These are phyloP conservation scores for Aspergillus texensis DNA, from an alignment of 2,329 filamentous ascomycete species.

Conservation along the genomic window DNA sequence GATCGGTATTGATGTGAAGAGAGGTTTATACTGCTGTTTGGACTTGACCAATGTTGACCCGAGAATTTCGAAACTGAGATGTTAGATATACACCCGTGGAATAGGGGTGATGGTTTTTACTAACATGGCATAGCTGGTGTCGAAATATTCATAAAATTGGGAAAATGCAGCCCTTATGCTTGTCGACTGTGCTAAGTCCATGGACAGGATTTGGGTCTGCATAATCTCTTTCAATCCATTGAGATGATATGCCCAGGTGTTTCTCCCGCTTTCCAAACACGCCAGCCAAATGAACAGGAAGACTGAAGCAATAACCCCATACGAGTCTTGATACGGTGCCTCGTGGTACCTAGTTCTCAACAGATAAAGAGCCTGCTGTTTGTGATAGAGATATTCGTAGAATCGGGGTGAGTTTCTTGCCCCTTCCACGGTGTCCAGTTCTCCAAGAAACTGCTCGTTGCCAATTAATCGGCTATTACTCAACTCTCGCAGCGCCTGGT, in stretches of 20 bases:
- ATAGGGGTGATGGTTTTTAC: background rate
- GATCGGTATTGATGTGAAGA: background rate
- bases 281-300: conserved; percentile 17
- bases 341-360: background rate
- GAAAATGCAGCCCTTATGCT: background rate
- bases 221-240: conserved; percentile 13
- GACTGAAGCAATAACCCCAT: conserved; percentile 12
- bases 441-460: background rate
- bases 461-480: background rate
- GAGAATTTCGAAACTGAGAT: background rate
- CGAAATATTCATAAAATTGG: conserved; percentile 1
- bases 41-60: background rate
- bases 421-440: background rate
- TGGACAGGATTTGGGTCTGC: background rate
- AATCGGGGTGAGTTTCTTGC: background rate
- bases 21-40: background rate
- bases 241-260: conserved; percentile 19
- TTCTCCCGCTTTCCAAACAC: conserved; percentile 15
- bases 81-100: background rate
- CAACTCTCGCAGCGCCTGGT: conserved; percentile 13
- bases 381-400: background rate
- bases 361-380: background rate
- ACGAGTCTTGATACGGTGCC: background rate
- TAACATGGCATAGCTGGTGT: conserved; percentile 1
- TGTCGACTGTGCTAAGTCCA: background rate